Conservation (phyloP, 2,329 filamentous ascomycete species). For the Cercospora canescens region DNA sequence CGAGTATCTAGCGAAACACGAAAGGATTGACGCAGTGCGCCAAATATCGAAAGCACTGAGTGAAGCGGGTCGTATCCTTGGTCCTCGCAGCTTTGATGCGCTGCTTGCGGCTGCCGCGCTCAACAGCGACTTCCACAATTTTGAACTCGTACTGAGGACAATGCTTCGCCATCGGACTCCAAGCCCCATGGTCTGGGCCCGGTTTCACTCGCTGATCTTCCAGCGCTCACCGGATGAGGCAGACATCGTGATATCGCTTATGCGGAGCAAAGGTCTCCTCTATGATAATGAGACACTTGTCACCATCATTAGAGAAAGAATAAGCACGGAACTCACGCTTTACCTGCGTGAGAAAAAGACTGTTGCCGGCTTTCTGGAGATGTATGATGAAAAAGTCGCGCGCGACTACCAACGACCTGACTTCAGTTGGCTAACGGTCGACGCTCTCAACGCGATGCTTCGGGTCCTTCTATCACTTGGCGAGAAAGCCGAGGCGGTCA, state of each 20-base stretch:
- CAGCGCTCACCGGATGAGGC: conserved; percentile 13
- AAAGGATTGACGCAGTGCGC: conserved; percentile 21
- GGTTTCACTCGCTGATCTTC: conserved; percentile 27
- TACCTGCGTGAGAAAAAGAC: conserved; percentile 18
- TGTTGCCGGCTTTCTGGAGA: conserved; percentile 21
- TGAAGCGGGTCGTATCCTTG: conserved; percentile 16
- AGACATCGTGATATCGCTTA: conserved; percentile 18
- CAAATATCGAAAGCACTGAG: conserved; percentile 23
- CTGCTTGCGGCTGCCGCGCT: conserved; percentile 27
- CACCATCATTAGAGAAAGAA: conserved; percentile 10
- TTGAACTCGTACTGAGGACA: conserved; percentile 25
- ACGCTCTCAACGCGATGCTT: conserved; percentile 27
- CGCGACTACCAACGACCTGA: conserved; percentile 3
- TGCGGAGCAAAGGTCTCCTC: conserved; percentile 29
- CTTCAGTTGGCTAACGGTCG: conserved; percentile 28
- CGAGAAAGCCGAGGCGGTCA: conserved; percentile 22
- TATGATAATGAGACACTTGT: conserved; percentile 12
- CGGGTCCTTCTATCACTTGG: conserved; percentile 25
- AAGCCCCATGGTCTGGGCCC: conserved; percentile 27
- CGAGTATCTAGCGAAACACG: conserved; percentile 23
- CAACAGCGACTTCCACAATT: conserved; percentile 30
- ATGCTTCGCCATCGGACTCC: conserved; percentile 28
- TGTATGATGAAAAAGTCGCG: conserved; percentile 20
- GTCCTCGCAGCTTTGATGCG: conserved; percentile 24
- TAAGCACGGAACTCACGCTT: conserved; percentile 17